Evolutionary conservation across 768 basidiomycete genomes (phyloP).

Genomic region (Rhizopogon rudus): DNA sequence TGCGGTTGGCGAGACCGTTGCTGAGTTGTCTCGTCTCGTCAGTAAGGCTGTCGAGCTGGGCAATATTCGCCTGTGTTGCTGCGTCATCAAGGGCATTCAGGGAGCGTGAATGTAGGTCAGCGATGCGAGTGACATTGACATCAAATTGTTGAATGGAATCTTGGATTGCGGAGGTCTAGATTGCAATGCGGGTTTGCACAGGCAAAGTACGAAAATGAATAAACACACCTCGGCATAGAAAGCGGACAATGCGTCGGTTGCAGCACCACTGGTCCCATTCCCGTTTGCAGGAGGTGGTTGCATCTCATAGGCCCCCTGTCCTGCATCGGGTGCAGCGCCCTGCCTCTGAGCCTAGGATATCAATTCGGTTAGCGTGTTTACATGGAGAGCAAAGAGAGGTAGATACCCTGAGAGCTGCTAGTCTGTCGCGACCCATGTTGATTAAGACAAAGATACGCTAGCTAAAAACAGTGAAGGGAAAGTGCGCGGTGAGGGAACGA

Average conservation of each 20-base stretch:
- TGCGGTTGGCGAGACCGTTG: slow-evolving; percentile 51
- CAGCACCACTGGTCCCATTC: slow-evolving; percentile 1
- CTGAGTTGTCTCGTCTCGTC: slow-evolving; percentile 56
- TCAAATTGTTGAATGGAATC: slow-evolving; percentile 39
- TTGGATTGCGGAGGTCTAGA: slow-evolving; percentile 46
- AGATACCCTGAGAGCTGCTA: slow-evolving; percentile 77
- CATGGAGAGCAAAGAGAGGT: slow-evolving; percentile 54
- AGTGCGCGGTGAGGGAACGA: not conserved
- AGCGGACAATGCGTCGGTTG: slow-evolving; percentile 13
- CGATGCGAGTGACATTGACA: slow-evolving; percentile 40
- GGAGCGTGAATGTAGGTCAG: slow-evolving; percentile 46
- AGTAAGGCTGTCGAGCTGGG: slow-evolving; percentile 54
- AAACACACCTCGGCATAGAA: slow-evolving; percentile 29
- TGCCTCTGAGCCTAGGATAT: slow-evolving; percentile 47
- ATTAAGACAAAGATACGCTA: not conserved
- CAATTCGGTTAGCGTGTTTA: slow-evolving; percentile 42
- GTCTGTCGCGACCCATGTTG: slow-evolving; percentile 62
- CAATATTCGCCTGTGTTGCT: slow-evolving; percentile 33
- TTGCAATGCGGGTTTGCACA: not conserved
- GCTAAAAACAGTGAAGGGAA: not conserved
- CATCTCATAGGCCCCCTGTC: slow-evolving; percentile 21
- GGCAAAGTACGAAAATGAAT: not conserved
- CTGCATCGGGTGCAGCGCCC: slow-evolving; percentile 36
- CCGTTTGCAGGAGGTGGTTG: slow-evolving; percentile 27
- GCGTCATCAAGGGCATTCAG: slow-evolving; percentile 45